These are phyloP conservation scores for Symbiodinium natans DNA, from an alignment of 73 alveolate species.

Conservation along the genomic window DNA sequence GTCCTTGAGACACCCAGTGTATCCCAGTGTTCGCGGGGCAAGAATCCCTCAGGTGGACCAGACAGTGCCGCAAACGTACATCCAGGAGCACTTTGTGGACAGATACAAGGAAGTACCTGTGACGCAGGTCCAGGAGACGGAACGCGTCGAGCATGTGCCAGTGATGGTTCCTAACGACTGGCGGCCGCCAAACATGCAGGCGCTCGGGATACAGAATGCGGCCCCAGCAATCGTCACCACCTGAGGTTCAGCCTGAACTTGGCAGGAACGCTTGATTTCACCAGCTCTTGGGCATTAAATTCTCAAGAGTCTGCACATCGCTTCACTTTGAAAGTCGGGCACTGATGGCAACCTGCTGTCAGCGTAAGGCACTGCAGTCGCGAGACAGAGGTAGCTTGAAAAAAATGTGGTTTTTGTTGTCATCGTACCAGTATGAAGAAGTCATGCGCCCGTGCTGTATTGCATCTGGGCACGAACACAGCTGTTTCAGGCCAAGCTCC, in stretches of 20 bases:
- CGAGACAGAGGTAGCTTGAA: too few species aligned
- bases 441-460: too few species aligned
- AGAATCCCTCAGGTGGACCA: slow-evolving; percentile 69
- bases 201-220: background rate
- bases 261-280: background rate
- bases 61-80: slow-evolving; percentile 84
- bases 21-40: too few species aligned
- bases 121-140: slow-evolving; percentile 88
- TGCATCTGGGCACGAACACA: too few species aligned
- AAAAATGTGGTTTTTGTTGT: too few species aligned
- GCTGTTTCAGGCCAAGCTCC: too few species aligned
- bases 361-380: background rate
- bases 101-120: slow-evolving; percentile 72
- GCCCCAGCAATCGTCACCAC: slow-evolving; percentile 1
- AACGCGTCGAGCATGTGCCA: slow-evolving; percentile 82
- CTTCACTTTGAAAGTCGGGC: background rate
- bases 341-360: background rate
- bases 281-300: background rate
- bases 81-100: slow-evolving; percentile 92
- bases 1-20: too few species aligned
- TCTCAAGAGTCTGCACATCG: background rate
- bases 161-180: slow-evolving; percentile 37
- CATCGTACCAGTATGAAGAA: too few species aligned
- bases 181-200: background rate
- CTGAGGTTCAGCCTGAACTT: background rate